Conservation (phyloP, 83 land plant species). For the Larix sibirica region DNA sequence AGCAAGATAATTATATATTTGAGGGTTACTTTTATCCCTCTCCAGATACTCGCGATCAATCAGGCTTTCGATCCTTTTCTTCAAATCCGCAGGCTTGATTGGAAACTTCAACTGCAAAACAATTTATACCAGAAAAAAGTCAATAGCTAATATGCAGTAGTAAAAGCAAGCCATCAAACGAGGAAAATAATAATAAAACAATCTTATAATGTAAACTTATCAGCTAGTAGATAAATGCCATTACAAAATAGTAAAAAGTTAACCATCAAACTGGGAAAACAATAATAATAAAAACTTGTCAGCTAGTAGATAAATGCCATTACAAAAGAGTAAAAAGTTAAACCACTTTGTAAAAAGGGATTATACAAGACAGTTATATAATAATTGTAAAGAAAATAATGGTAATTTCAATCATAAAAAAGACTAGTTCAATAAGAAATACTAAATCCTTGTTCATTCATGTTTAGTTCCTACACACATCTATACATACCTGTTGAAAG, state of each 20-base stretch:
- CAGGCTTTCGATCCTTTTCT: conserved; percentile 98
- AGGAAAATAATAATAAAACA: background rate
- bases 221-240: background rate
- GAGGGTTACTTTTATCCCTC: conserved; percentile 95
- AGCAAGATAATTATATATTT: conserved; percentile 90
- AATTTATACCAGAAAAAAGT: background rate
- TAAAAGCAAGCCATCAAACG: background rate
- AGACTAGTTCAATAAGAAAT: background rate
- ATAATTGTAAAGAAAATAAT: no score
- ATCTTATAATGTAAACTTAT: background rate
- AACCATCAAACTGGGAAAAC: background rate
- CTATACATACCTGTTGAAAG: conserved; percentile 88
- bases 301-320: background rate
- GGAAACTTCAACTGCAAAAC: conserved; percentile 91
- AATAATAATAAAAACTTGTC: background rate
- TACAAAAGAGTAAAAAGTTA: background rate
- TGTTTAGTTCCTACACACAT: background rate
- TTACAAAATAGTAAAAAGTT: background rate
- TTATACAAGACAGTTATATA: no score
- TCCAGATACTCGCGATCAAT: conserved; percentile 99
- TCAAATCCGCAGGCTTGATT: conserved; percentile 96
- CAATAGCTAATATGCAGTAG: background rate
- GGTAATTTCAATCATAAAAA: background rate
- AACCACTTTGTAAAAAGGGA: no score
- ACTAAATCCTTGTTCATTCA: background rate